Evolutionary conservation across 345 rosid genomes (phyloP), one percentile per base, ranked within the genome.

Genomic region (Arabidopsis suecica): DNA sequence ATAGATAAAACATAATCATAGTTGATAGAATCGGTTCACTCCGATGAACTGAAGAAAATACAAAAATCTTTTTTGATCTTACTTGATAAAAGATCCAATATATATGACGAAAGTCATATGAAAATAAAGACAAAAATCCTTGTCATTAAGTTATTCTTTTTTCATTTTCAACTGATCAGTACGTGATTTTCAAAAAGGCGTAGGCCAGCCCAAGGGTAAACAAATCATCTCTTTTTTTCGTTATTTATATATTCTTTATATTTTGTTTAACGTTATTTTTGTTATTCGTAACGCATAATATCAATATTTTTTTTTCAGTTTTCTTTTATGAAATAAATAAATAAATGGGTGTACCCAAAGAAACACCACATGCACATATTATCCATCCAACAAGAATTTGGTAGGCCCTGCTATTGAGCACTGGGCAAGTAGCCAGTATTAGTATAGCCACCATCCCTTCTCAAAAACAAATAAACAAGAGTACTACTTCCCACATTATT

Each of bases 301-400:
- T 67, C 3, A n/a, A n/a, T n/a, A n/a, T 56, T 34, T 65, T 7
- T n/a, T 48, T 11, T 25, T 61, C 9, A 53, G 10, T 65, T 65
- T 32, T 69, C 37, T 32, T 32, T 63, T 11, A 33, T 63, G 36
- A 41, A 45, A 13, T 30, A 18, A 49, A 50, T 2, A 74, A 57
- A 47, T 36, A 60, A 33, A 40, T 68, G 73, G 37, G 45, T 66
- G 78, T 56, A 67, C 54, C 37, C 45, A 41, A 51, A 60, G 48
- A 75, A 75, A 60, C 62, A 74, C 20, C 78, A 67, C 67, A 66
- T 66, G 72, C 72, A 74, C 72, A 67, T 65, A 60, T 68, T 50
- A 60, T 75, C 74, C 74, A 68, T 75, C 79, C 79, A 75, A 50
- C 62, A 60, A 75, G 40, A 68, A 50, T 60, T 68, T 60, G 40